Percentiles rank a stretch among this genome's conserved stretches.
Evolutionary conservation across 2,329 filamentous ascomycete species (phyloP).

Genomic region (Penicillium expansum): DNA sequence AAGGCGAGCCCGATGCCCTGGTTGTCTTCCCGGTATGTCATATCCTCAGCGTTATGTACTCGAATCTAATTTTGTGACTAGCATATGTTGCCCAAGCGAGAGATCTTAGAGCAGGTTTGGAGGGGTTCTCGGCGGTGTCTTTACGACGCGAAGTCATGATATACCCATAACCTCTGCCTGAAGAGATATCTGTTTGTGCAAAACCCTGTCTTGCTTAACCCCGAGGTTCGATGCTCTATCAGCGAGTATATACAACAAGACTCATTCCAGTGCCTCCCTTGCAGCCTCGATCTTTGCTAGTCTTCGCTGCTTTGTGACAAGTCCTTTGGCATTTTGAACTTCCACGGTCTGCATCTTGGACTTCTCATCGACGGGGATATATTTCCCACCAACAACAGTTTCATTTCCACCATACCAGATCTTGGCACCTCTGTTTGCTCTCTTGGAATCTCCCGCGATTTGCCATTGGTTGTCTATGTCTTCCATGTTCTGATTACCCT

Average conservation of each 20-base stretch:
- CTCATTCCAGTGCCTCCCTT: conserved; percentile 9
- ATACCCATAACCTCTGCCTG: background rate
- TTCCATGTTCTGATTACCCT: conserved; percentile 36
- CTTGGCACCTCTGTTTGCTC: conserved; percentile 45
- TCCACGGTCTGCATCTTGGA: conserved; percentile 58
- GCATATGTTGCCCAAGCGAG: conserved; percentile 68
- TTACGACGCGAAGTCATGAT: conserved; percentile 62
- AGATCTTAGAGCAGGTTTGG: conserved; percentile 85
- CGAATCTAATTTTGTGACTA: conserved; percentile 25
- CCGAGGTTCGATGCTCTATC: background rate
- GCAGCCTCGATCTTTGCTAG: conserved; percentile 27
- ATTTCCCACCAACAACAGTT: conserved; percentile 55
- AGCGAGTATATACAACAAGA: conserved; percentile 6
- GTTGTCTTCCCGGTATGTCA: conserved; percentile 81
- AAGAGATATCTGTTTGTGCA: conserved; percentile 2
- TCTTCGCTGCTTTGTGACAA: conserved; percentile 50
- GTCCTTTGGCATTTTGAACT: conserved; percentile 61
- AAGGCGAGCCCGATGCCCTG: conserved; percentile 81
- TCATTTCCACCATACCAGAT: conserved; percentile 60
- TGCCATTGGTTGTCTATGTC: conserved; percentile 21
- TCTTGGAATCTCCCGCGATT: conserved; percentile 25
- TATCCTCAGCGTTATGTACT: background rate
- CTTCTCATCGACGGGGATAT: conserved; percentile 57
- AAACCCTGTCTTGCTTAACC: background rate
- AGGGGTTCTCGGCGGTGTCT: conserved; percentile 77